Evolutionary conservation across 73 alveolate species (phyloP).

Genomic region (Paramecium octaurelia): DNA sequence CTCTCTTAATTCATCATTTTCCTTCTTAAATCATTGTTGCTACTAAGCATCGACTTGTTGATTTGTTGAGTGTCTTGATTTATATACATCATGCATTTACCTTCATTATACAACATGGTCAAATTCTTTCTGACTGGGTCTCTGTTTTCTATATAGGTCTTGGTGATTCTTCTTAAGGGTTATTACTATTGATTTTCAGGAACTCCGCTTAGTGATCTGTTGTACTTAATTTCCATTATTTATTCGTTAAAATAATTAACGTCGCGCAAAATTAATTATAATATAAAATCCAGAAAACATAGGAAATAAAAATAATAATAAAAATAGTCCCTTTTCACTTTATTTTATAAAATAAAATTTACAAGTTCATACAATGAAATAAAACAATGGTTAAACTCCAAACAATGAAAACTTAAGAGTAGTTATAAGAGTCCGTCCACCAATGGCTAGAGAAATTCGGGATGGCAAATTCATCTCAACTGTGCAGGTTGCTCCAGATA

Average conservation of each 20-base stretch:
- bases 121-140: slow-evolving; percentile 18
- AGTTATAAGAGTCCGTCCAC: slow-evolving; percentile 83
- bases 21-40: not conserved
- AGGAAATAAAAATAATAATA: not conserved
- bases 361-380: not conserved
- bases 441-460: slow-evolving; percentile 78
- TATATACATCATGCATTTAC: not conserved
- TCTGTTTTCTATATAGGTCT: not conserved
- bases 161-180: not conserved
- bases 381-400: not conserved
- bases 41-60: not conserved
- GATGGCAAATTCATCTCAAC: slow-evolving; percentile 75
- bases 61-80: not conserved
- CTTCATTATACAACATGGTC: slow-evolving; percentile 13
- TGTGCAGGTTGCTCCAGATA: slow-evolving; percentile 73
- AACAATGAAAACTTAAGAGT: slow-evolving; percentile 76
- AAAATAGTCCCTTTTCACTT: not conserved
- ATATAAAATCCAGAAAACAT: not conserved
- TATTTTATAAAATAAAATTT: not conserved
- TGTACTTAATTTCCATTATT: slow-evolving; percentile 2
- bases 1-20: not conserved
- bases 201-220: slow-evolving; percentile 23
- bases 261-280: slow-evolving; percentile 32
- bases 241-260: slow-evolving; percentile 46
- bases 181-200: slow-evolving; percentile 5